A percentile compares a stretch with the other conserved stretches of the same genome.
Evolutionary conservation across 2,329 filamentous ascomycete genomes (phyloP).

Genomic region (Cladosporium sp.): DNA sequence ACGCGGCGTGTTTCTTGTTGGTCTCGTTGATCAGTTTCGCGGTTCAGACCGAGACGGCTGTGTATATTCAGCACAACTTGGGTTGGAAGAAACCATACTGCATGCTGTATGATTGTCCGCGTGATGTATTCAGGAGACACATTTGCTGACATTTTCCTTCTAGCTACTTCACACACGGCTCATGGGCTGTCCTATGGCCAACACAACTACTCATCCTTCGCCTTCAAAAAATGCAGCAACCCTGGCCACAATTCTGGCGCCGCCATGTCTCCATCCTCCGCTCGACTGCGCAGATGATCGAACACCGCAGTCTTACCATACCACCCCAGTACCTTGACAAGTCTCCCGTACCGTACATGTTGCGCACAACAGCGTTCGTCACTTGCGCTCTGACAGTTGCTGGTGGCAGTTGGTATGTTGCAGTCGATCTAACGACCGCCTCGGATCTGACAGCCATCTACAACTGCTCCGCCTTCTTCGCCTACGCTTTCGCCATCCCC

Average conservation of each 20-base stretch:
- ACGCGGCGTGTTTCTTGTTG: conserved; percentile 80
- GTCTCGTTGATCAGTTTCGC: conserved; percentile 86
- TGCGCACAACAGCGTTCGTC: conserved; percentile 76
- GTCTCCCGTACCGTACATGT: conserved; percentile 70
- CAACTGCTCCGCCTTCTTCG: conserved; percentile 98
- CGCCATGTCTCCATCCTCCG: conserved; percentile 65
- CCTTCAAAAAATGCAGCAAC: conserved; percentile 72
- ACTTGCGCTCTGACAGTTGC: conserved; percentile 86
- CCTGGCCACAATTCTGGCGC: conserved; percentile 86
- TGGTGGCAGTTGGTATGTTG: conserved; percentile 92
- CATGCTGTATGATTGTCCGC: conserved; percentile 64
- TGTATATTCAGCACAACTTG: conserved; percentile 89
- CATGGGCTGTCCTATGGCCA: conserved; percentile 89
- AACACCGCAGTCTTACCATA: conserved; percentile 72
- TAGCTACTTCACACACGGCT: conserved; percentile 83
- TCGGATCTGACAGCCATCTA: conserved; percentile 97
- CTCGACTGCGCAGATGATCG: conserved; percentile 80
- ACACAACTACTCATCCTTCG: conserved; percentile 78
- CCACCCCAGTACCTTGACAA: conserved; percentile 48
- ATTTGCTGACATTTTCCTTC: background rate
- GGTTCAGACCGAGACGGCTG: conserved; percentile 91
- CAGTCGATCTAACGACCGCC: conserved; percentile 88
- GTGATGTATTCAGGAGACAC: background rate
- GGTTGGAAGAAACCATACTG: conserved; percentile 99
- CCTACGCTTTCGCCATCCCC: conserved; percentile 93